Evolutionary conservation across 2,329 filamentous ascomycete species (phyloP).

Genomic region (Aspergillus proliferans): DNA sequence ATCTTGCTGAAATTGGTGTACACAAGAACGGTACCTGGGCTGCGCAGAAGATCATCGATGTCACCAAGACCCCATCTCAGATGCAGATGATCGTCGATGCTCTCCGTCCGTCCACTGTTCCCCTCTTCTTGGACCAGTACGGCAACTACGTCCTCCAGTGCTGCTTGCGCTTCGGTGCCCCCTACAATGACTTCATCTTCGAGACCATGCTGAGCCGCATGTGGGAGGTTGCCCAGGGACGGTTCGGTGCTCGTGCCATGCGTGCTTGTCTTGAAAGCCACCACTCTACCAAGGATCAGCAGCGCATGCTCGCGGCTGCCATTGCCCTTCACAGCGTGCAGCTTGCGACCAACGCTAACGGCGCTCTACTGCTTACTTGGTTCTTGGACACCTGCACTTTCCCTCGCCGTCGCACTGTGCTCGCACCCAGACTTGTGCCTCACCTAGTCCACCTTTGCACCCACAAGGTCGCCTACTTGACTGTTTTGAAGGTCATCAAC

Average conservation of each 20-base stretch:
- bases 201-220: slow-evolving; percentile 92
- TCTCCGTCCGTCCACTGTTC: slow-evolving; percentile 77
- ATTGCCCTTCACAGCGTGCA: slow-evolving; percentile 97
- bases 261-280: slow-evolving; percentile 94
- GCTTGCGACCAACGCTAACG: slow-evolving; percentile 92
- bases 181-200: slow-evolving; percentile 94
- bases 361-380: slow-evolving; percentile 90
- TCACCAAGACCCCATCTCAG: slow-evolving; percentile 77
- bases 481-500: slow-evolving; percentile 96
- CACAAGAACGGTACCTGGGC: slow-evolving; percentile 99
- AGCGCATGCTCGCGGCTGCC: slow-evolving; percentile 85
- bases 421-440: slow-evolving; percentile 85
- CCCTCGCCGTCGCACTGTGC: slow-evolving; percentile 79
- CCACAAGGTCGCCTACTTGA: slow-evolving; percentile 96
- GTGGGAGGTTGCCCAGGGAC: slow-evolving; percentile 88
- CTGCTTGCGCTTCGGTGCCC: slow-evolving; percentile 82
- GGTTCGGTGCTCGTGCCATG: slow-evolving; percentile 94
- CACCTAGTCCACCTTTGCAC: slow-evolving; percentile 94
- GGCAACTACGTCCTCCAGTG: slow-evolving; percentile 98
- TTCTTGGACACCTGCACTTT: slow-evolving; percentile 98
- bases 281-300: slow-evolving; percentile 89
- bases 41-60: slow-evolving; percentile 97
- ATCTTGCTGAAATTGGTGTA: slow-evolving; percentile 91
- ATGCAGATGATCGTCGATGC: slow-evolving; percentile 79
- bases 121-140: slow-evolving; percentile 93